Evolutionary conservation across 208 protist species (phyloP), one percentile per base, ranked within the genome.

Genomic region (Tetramitus jugosus): DNA sequence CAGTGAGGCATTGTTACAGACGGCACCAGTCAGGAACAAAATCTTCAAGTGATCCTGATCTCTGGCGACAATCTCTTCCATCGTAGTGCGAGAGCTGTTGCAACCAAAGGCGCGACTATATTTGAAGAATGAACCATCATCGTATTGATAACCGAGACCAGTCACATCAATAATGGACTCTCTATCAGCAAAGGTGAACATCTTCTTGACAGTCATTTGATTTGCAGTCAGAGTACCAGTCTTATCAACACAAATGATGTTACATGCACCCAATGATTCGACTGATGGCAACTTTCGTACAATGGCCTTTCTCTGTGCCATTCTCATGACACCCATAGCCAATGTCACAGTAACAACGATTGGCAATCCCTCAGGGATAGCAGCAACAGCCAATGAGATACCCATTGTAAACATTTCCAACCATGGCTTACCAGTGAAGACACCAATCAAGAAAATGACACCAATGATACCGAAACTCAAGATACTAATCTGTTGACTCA

Each of bases 211-310:
- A 23, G 91, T 91, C 96, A 99, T 99, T 83, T 94, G 90, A 83
- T 99, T 99, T 20, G 92, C 97, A 14, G 97, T 99, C 43, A 99
- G 87, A 0, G 97, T 99, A 17, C 98, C 97, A 4, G 97, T 99
- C 85, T 99, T 99, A 85, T 99, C 97, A 8, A 91, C 96, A 87
- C 96, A 99, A 81, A 99, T 98, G 14, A 98, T 92, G 31, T 93
- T 96, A 77, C 92, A 97, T 65, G 93, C 92, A 33, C 97, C 97
- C 8, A 74, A 10, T 56, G 67, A 33, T 83, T 99, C 95, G 17
- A 99, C 96, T 35, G 94, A 95, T 26, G 93, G 93, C 0, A 99
- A 87, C 49, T 93, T 90, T 31, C 92, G 89, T 1, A 98, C 93
- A 26, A 97, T 84, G 0, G 95, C 94, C 60, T 98, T 96, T 60